phyloP scores from a whole-genome alignment of 2,329 filamentous ascomycete genomes.

The Lasiodiplodia sp. region DNA sequence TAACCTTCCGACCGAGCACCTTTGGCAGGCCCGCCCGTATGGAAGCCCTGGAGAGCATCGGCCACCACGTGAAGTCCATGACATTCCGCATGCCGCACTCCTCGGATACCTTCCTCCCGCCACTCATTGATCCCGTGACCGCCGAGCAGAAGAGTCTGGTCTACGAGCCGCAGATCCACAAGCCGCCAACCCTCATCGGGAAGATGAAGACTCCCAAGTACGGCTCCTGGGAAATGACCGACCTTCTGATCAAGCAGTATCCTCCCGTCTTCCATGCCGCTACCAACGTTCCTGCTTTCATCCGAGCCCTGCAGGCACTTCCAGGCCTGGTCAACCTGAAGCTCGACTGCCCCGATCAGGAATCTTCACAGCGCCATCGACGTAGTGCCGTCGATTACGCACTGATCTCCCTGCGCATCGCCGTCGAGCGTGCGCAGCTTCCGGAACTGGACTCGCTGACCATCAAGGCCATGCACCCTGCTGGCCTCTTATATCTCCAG shows the following conservation, averaged over 20 bases:
- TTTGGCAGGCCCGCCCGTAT: conserved; percentile 78
- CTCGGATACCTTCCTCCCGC: conserved; percentile 80
- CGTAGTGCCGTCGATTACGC: conserved; percentile 86
- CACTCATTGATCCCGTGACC: conserved; percentile 79
- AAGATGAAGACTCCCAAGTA: conserved; percentile 75
- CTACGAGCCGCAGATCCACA: conserved; percentile 74
- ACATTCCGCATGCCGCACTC: conserved; percentile 80
- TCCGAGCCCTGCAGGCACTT: conserved; percentile 74
- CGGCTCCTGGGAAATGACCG: conserved; percentile 78
- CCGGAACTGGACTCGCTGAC: conserved; percentile 72
- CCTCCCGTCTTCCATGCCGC: conserved; percentile 89
- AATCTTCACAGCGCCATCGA: conserved; percentile 68
- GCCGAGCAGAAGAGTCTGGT: conserved; percentile 82
- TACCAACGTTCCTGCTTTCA: conserved; percentile 85
- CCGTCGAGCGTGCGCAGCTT: conserved; percentile 76
- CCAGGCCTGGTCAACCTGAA: conserved; percentile 76
- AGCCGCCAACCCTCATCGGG: conserved; percentile 64
- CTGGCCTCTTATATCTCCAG: conserved; percentile 78
- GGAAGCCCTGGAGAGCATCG: conserved; percentile 77
- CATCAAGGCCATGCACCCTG: conserved; percentile 75
- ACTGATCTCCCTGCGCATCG: conserved; percentile 84
- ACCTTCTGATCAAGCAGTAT: conserved; percentile 85
- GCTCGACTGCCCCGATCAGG: conserved; percentile 77
- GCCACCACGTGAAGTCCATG: conserved; percentile 78
- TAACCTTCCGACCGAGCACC: conserved; percentile 75